These are phyloP conservation scores for Medicago ruthenica DNA, from an alignment of 306 rosid species.

Conservation along the genomic window DNA sequence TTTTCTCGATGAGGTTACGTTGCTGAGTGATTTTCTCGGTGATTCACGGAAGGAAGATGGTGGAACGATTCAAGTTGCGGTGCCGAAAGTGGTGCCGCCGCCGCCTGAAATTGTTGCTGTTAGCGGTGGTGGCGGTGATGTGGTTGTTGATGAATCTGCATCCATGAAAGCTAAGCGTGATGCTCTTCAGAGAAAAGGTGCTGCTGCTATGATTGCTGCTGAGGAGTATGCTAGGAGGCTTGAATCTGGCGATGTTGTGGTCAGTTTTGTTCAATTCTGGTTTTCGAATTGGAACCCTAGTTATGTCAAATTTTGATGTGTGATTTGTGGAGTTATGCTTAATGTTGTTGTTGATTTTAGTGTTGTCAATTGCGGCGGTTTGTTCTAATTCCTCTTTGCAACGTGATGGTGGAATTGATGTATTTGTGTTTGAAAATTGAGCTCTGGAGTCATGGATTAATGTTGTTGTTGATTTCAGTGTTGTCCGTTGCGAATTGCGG, in stretches of 20 bases:
- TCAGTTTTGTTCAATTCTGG: conserved; percentile 33
- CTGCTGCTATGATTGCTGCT: conserved; percentile 95
- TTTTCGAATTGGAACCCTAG: conserved; percentile 2
- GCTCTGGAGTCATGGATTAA: conserved; percentile 1
- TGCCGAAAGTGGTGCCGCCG: conserved; percentile 78
- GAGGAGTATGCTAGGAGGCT: conserved; percentile 90
- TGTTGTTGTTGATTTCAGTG: background rate
- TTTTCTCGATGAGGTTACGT: conserved; percentile 58
- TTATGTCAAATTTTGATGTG: background rate
- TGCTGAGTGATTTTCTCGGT: conserved; percentile 59
- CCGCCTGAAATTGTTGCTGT: conserved; percentile 54
- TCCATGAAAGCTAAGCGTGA: conserved; percentile 86
- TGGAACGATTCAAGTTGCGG: conserved; percentile 65
- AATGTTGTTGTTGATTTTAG: background rate
- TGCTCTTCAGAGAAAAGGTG: conserved; percentile 84
- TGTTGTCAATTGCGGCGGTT: background rate
- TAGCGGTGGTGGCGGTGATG: conserved; percentile 39
- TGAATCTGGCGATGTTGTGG: conserved; percentile 72
- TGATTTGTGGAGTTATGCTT: background rate
- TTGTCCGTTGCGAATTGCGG: background rate
- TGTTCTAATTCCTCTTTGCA: no score
- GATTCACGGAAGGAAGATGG: conserved; percentile 50
- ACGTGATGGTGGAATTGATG: background rate
- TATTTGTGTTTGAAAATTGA: background rate
- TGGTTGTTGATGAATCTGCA: conserved; percentile 59